A percentile compares a stretch with the other conserved stretches of the same genome.
These are phyloP conservation scores for Lyophyllum semitale DNA, from an alignment of 768 basidiomycete species.

Conservation along the genomic window DNA sequence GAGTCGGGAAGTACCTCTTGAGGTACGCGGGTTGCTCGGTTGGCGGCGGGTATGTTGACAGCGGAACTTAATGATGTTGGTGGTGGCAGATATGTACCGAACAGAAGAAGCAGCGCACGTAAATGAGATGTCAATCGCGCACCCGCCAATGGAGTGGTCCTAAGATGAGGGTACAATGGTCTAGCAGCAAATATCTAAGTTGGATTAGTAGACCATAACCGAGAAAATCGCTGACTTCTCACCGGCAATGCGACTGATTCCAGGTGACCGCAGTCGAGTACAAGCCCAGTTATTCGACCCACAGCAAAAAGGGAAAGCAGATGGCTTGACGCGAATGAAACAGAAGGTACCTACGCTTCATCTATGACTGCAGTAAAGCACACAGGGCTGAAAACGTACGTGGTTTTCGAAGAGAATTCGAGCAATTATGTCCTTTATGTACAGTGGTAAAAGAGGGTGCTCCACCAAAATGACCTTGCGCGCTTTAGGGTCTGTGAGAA, in stretches of 20 bases:
- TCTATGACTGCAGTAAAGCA: background rate
- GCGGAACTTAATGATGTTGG: constrained; percentile 69
- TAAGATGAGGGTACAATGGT: constrained; percentile 80
- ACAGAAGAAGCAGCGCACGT: constrained; percentile 77
- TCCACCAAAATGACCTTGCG: constrained; percentile 94
- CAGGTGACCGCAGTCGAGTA: constrained; percentile 89
- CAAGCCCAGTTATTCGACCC: constrained; percentile 90
- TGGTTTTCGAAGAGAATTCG: constrained; percentile 90
- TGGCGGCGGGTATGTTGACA: constrained; percentile 61
- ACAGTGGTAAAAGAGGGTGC: constrained; percentile 81
- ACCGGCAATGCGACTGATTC: constrained; percentile 91
- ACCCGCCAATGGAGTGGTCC: constrained; percentile 89
- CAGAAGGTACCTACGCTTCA: constrained; percentile 75
- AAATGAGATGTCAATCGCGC: constrained; percentile 77
- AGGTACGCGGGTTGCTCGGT: constrained; percentile 69
- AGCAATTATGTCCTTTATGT: constrained; percentile 88
- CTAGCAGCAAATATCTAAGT: constrained; percentile 85
- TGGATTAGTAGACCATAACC: background rate
- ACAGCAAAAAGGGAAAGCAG: constrained; percentile 82
- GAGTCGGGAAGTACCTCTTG: constrained; percentile 76
- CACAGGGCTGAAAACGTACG: constrained; percentile 40
- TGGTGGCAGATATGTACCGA: constrained; percentile 84
- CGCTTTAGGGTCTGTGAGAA: constrained; percentile 93
- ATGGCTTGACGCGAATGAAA: constrained; percentile 91
- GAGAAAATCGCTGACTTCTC: constrained; percentile 26